Percentiles rank a stretch among this genome's conserved stretches.
Evolutionary conservation across 2,329 filamentous ascomycete genomes (phyloP).

Genomic region (Diplodia seriata): DNA sequence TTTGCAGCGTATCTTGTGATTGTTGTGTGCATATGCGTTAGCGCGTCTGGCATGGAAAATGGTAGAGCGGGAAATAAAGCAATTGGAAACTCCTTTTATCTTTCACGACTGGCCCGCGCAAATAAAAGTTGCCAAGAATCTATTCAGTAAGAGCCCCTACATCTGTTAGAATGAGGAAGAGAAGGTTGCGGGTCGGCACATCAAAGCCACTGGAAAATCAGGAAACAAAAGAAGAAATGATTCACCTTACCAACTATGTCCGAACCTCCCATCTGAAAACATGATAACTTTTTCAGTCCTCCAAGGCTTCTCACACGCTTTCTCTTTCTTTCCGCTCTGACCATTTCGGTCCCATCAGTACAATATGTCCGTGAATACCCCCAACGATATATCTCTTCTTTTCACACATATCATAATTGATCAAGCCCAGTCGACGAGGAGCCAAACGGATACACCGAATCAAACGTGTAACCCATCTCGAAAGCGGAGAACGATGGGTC

Average conservation of each 20-base stretch:
- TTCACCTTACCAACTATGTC: no score
- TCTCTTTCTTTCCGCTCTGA: no score
- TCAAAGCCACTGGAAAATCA: no score
- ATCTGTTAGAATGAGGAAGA: background rate
- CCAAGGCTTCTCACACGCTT: no score
- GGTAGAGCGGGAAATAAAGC: background rate
- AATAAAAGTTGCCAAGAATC: background rate
- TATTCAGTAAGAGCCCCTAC: background rate
- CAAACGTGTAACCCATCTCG: conserved; percentile 17
- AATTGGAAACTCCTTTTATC: background rate
- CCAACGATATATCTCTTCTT: background rate
- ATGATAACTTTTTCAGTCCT: no score
- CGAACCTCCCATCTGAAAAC: no score
- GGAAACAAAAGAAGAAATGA: no score
- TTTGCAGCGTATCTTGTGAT: background rate
- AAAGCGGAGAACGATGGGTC: conserved; percentile 24
- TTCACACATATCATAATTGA: background rate
- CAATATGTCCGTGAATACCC: background rate
- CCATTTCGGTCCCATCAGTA: no score
- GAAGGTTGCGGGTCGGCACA: no score
- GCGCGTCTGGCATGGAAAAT: background rate
- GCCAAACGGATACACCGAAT: conserved; percentile 4
- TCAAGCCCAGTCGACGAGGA: background rate
- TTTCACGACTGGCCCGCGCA: background rate
- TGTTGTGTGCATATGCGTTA: background rate